A percentile compares a stretch with the other conserved stretches of the same genome.
Conservation (phyloP, 2,329 filamentous ascomycete genomes). For the Stenocarpella maydis region DNA sequence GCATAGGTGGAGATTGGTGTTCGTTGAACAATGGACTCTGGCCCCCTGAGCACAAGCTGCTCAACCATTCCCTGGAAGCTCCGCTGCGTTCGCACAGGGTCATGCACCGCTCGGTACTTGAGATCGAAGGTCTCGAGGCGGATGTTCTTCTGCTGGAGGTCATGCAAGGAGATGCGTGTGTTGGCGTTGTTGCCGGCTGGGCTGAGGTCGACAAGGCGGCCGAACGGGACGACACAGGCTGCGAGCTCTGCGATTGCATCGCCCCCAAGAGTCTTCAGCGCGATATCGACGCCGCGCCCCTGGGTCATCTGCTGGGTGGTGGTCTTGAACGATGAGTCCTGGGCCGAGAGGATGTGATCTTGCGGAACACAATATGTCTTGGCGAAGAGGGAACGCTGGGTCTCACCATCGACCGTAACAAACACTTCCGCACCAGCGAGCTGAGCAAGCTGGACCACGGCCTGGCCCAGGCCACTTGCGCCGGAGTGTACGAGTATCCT, state of each 20-base stretch:
- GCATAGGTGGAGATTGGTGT: slow-evolving; percentile 16
- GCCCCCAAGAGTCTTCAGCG: slow-evolving; percentile 38
- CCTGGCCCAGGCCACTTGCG: slow-evolving; percentile 35
- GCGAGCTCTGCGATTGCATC: slow-evolving; percentile 40
- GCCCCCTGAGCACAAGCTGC: slow-evolving; percentile 10
- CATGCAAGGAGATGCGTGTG: not conserved
- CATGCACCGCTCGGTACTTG: slow-evolving; percentile 3
- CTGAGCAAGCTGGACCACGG: slow-evolving; percentile 35
- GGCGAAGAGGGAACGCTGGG: slow-evolving; percentile 38
- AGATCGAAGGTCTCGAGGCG: slow-evolving; percentile 30
- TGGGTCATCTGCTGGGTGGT: slow-evolving; percentile 35
- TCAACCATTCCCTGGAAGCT: slow-evolving; percentile 26
- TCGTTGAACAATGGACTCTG: not conserved
- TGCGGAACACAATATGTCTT: slow-evolving; percentile 37
- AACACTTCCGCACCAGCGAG: slow-evolving; percentile 37
- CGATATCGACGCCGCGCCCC: slow-evolving; percentile 36
- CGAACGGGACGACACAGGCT: slow-evolving; percentile 43
- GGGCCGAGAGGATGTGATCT: slow-evolving; percentile 39
- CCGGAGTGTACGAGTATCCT: slow-evolving; percentile 37
- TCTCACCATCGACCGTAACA: slow-evolving; percentile 36
- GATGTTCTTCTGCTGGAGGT: slow-evolving; percentile 17
- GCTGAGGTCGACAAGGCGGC: slow-evolving; percentile 27
- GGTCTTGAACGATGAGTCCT: slow-evolving; percentile 36
- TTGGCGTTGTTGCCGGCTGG: not conserved
- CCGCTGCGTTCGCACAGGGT: slow-evolving; percentile 22